These are phyloP conservation scores for Collybia nuda DNA, from an alignment of 768 basidiomycete species.

Conservation along the genomic window DNA sequence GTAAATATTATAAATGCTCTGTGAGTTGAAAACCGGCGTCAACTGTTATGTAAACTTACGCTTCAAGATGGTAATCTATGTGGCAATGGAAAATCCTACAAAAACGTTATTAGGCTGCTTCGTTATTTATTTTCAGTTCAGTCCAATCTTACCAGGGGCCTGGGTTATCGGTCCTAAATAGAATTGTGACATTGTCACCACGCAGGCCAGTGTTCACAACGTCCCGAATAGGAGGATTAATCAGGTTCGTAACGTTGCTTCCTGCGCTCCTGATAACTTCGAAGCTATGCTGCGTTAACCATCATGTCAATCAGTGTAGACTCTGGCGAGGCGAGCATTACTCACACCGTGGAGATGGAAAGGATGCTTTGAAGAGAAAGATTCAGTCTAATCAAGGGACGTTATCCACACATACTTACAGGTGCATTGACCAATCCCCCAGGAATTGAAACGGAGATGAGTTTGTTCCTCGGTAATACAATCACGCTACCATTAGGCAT, in stretches of 20 bases:
- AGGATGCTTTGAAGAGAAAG: slow-evolving; percentile 15
- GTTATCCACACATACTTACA: slow-evolving; percentile 14
- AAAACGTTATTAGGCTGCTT: too few species aligned
- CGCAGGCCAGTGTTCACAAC: slow-evolving; percentile 27
- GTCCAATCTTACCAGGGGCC: slow-evolving; percentile 46
- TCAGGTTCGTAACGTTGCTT: slow-evolving; percentile 19
- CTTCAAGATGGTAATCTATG: not conserved
- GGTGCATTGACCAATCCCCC: not conserved
- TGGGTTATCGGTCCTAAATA: slow-evolving; percentile 62
- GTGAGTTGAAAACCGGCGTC: too few species aligned
- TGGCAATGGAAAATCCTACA: not conserved
- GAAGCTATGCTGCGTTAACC: slow-evolving; percentile 31
- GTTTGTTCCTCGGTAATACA: slow-evolving; percentile 38
- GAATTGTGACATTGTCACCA: slow-evolving; percentile 43
- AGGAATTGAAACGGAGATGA: slow-evolving; percentile 44
- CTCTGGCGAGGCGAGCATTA: not conserved
- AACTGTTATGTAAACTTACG: too few species aligned
- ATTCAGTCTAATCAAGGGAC: not conserved
- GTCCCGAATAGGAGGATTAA: slow-evolving; percentile 22
- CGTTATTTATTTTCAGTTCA: not conserved
- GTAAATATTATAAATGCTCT: too few species aligned
- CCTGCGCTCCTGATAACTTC: slow-evolving; percentile 32
- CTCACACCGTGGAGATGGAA: slow-evolving; percentile 29
- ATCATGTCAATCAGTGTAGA: not conserved
- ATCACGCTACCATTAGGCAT: slow-evolving; percentile 37